Evolutionary conservation across 129 eudicot genomes (phyloP), one percentile per base, ranked within the genome.

Genomic region (Ambrosia artemisiifolia): DNA sequence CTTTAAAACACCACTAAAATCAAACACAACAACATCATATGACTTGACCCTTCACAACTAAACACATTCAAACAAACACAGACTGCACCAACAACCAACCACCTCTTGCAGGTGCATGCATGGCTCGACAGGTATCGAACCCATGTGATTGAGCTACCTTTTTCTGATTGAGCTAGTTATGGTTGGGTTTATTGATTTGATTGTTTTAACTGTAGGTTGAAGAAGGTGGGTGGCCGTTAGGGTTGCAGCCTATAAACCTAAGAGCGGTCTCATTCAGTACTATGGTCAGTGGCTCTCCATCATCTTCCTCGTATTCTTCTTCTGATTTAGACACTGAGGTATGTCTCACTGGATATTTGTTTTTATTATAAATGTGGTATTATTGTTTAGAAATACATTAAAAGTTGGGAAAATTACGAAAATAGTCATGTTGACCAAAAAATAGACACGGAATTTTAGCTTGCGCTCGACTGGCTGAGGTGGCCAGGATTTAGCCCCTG

Each of bases 271-370:
- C 95, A 62, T 83, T 85, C 87, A 83, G 71, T 70, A 83, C 88
- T 72, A 67, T 82, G 51, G 59, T 86, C 60, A 88, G 80, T 78
- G 85, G 74, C 30, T 83, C 95, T 61, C 83, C 83, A 51, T 80
- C 84, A 62, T 73, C 91, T 64, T 73, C 73, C 46, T 74, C 92
- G 11, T 75, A 75, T 72, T 86, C 81, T 63, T 83, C 88, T 43
- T 81, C 91, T 51, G 95, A 88, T 81, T 85, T 88, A 53, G 95
- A 88, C 77, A 83, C 95, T 18, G 85, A 81, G 91, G 95, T 88
- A 75, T 64, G 81, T 46, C 62, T 67, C 7, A 2, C 4, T 63
- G 18, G 63, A 28, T 0, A 10, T 6, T 17, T 47, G 35, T 63
- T 12, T n/a, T 11, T 34, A 20, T 51, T 12, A 11, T 35, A 11